These are phyloP conservation scores for Alternaria tenuissima DNA, from an alignment of 2,329 filamentous ascomycete genomes.

Conservation along the genomic window DNA sequence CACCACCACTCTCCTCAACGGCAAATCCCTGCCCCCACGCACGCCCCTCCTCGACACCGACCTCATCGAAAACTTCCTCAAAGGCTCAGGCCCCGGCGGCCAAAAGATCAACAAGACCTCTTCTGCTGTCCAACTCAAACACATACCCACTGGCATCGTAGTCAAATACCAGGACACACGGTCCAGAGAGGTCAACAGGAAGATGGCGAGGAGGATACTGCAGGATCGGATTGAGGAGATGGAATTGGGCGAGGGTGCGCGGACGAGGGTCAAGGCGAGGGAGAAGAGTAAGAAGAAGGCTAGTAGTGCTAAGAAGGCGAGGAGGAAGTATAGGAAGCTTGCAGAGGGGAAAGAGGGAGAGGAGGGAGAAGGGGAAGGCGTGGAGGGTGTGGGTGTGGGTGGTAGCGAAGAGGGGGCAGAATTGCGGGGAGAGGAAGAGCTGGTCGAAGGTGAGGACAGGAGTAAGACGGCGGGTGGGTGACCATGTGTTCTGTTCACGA, in stretches of 20 bases:
- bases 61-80: slow-evolving; percentile 84
- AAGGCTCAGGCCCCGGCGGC: slow-evolving; percentile 89
- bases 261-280: slow-evolving; percentile 70
- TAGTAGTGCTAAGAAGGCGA: slow-evolving; percentile 80
- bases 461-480: slow-evolving; percentile 8
- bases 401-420: slow-evolving; percentile 21
- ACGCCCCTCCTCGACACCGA: slow-evolving; percentile 79
- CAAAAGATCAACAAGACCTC: slow-evolving; percentile 99
- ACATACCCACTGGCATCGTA: slow-evolving; percentile 88
- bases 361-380: slow-evolving; percentile 55
- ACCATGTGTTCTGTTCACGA: neutral
- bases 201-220: slow-evolving; percentile 79
- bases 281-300: slow-evolving; percentile 73
- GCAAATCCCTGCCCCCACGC: slow-evolving; percentile 67
- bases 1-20: slow-evolving; percentile 12
- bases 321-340: slow-evolving; percentile 71
- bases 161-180: slow-evolving; percentile 94
- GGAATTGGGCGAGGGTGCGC: slow-evolving; percentile 73
- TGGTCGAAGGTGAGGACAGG: neutral
- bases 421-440: slow-evolving; percentile 5
- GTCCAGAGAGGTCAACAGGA: slow-evolving; percentile 85
- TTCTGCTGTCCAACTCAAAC: slow-evolving; percentile 91
- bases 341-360: slow-evolving; percentile 55
- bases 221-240: slow-evolving; percentile 79
- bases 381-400: slow-evolving; percentile 19